Evolutionary conservation across 768 basidiomycete species (phyloP).

Genomic region (Boletus reticuloceps): DNA sequence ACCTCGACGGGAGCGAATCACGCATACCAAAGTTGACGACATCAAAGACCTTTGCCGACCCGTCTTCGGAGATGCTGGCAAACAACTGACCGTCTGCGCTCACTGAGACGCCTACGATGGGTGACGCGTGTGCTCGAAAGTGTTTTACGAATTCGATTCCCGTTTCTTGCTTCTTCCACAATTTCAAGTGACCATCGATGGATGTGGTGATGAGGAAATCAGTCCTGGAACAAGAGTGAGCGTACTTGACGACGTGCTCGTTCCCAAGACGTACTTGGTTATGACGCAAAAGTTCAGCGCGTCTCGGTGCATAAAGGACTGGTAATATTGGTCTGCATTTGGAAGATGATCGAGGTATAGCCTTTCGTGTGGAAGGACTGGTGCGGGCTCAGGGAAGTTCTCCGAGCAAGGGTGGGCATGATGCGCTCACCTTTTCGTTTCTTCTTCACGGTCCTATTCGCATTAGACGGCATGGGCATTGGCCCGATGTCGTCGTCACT

Average conservation of each 20-base stretch:
- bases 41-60: conserved; percentile 93
- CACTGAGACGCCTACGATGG: conserved; percentile 76
- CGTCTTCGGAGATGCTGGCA: conserved; percentile 89
- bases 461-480: conserved; percentile 66
- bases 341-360: conserved; percentile 93
- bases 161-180: conserved; percentile 98
- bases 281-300: conserved; percentile 84
- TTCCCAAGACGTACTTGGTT: conserved; percentile 62
- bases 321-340: conserved; percentile 88
- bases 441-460: conserved; percentile 52
- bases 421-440: conserved; percentile 72
- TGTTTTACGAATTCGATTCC: conserved; percentile 99
- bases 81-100: conserved; percentile 91
- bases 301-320: conserved; percentile 98
- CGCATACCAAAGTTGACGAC: conserved; percentile 93
- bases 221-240: conserved; percentile 53
- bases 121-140: conserved; percentile 86
- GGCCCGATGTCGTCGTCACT: conserved; percentile 82
- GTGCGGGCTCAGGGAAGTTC: neutral
- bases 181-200: conserved; percentile 89
- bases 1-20: neutral
- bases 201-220: conserved; percentile 95
- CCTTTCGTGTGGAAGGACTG: conserved; percentile 91
- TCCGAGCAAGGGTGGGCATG: conserved; percentile 6
- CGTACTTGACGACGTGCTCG: neutral